Evolutionary conservation across 768 basidiomycete species (phyloP).

Genomic region (Boletellus sp.): DNA sequence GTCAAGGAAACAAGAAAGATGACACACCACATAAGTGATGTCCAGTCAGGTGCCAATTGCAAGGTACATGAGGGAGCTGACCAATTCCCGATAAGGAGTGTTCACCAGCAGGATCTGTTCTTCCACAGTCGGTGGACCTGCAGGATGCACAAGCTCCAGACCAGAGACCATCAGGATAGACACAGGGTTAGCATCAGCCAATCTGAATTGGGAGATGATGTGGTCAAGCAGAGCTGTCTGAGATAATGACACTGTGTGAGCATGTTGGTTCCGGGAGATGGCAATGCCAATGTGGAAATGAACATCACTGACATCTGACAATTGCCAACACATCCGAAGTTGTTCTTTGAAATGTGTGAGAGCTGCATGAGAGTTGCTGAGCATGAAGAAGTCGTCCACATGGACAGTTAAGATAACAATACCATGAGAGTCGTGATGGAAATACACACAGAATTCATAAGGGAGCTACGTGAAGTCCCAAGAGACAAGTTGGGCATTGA

Average conservation of each 20-base stretch:
- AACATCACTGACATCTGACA: conserved; percentile 33
- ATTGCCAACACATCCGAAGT: conserved; percentile 27
- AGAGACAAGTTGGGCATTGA: conserved; percentile 25
- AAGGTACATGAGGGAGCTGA: conserved; percentile 27
- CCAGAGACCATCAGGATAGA: background rate
- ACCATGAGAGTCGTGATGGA: conserved; percentile 3
- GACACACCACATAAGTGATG: conserved; percentile 1
- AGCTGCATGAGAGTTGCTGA: conserved; percentile 6
- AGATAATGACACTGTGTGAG: background rate
- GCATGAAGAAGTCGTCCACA: conserved; percentile 34
- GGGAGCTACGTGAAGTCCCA: conserved; percentile 31
- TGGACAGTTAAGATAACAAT: conserved; percentile 32
- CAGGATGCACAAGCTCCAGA: background rate
- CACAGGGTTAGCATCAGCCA: background rate
- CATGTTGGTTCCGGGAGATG: conserved; percentile 26
- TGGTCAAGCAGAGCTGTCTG: conserved; percentile 2
- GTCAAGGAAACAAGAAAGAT: conserved; percentile 9
- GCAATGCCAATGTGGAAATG: conserved; percentile 36
- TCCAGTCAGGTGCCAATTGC: conserved; percentile 7
- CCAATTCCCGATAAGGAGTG: conserved; percentile 16
- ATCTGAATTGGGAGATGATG: conserved; percentile 3
- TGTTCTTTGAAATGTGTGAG: conserved; percentile 23
- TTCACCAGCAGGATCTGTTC: background rate
- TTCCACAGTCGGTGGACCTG: background rate
- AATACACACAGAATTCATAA: conserved; percentile 36